These are phyloP conservation scores for Elongisporangium undulatum DNA, from an alignment of 352 stramenopile genomes.

Conservation along the genomic window DNA sequence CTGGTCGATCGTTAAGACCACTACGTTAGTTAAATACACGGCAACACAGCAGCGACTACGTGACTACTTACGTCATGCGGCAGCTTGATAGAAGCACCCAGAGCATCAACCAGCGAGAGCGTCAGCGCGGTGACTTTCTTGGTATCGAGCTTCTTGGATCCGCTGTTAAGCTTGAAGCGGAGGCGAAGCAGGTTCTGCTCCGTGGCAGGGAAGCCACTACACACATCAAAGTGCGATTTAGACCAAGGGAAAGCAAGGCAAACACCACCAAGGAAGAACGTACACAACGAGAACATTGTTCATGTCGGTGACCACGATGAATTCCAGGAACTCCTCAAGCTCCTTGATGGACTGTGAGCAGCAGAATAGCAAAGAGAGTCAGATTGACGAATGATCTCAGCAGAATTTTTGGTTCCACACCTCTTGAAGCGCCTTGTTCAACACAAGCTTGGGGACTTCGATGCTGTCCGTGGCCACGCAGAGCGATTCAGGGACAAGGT, in stretches of 20 bases:
- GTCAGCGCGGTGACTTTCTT: slow-evolving; percentile 40
- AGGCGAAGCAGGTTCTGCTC: slow-evolving; percentile 58
- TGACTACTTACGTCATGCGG: slow-evolving; percentile 50
- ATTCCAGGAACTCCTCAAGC: slow-evolving; percentile 65
- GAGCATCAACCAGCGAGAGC: slow-evolving; percentile 51
- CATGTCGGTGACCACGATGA: slow-evolving; percentile 76
- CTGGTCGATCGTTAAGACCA: slow-evolving; percentile 15
- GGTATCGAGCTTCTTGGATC: slow-evolving; percentile 60
- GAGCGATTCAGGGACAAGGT: slow-evolving; percentile 51
- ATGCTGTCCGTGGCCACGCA: slow-evolving; percentile 62
- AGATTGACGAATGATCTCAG: too few species aligned
- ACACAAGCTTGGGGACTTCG: slow-evolving; percentile 52
- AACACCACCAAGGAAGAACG: slow-evolving; percentile 10
- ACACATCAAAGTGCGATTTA: not conserved
- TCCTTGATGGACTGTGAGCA: slow-evolving; percentile 45
- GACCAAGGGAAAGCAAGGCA: not conserved
- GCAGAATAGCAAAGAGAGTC: slow-evolving; percentile 6
- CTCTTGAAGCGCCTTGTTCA: slow-evolving; percentile 44
- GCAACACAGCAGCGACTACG: not conserved
- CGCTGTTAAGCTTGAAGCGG: slow-evolving; percentile 55
- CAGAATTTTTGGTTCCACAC: slow-evolving; percentile 4
- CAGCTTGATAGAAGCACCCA: slow-evolving; percentile 72
- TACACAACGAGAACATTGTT: slow-evolving; percentile 61
- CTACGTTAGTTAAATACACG: not conserved
- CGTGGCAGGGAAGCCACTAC: slow-evolving; percentile 60